Conservation (phyloP, 2,329 filamentous ascomycete species). For the Lachnellula subtilissima region DNA sequence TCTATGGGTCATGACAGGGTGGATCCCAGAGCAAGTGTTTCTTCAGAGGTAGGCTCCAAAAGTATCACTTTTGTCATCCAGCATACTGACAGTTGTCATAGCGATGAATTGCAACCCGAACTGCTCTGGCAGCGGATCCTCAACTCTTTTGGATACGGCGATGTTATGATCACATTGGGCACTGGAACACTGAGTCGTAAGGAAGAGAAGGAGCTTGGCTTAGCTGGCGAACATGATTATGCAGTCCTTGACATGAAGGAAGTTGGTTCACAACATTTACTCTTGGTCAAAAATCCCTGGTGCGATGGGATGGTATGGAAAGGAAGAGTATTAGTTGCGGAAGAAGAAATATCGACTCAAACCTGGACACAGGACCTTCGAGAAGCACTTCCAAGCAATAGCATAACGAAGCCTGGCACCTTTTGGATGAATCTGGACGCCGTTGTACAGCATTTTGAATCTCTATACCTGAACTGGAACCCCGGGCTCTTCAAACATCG, state of each 20-base stretch:
- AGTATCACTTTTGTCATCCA: too few species aligned
- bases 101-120: slow-evolving; percentile 72
- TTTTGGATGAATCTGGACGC: slow-evolving; percentile 93
- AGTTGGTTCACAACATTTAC: slow-evolving; percentile 54
- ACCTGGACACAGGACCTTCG: slow-evolving; percentile 22
- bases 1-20: slow-evolving; percentile 85
- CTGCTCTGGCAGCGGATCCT: slow-evolving; percentile 74
- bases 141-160: slow-evolving; percentile 67
- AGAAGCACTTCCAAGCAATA: slow-evolving; percentile 21
- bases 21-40: slow-evolving; percentile 95
- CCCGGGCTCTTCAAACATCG: slow-evolving; percentile 74
- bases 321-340: slow-evolving; percentile 33
- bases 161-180: slow-evolving; percentile 84
- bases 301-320: slow-evolving; percentile 74
- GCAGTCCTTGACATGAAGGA: slow-evolving; percentile 78
- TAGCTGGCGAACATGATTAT: slow-evolving; percentile 91
- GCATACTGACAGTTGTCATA: slow-evolving; percentile 28
- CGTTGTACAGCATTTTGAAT: slow-evolving; percentile 87
- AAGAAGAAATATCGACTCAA: slow-evolving; percentile 1
- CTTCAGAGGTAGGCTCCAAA: slow-evolving; percentile 57
- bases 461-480: slow-evolving; percentile 97
- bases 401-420: slow-evolving; percentile 55
- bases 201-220: slow-evolving; percentile 74
- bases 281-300: slow-evolving; percentile 96
- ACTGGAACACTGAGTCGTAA: slow-evolving; percentile 74